These are phyloP conservation scores for Nicotiana noctiflora DNA, from an alignment of 257 asterid species.

Conservation along the genomic window DNA sequence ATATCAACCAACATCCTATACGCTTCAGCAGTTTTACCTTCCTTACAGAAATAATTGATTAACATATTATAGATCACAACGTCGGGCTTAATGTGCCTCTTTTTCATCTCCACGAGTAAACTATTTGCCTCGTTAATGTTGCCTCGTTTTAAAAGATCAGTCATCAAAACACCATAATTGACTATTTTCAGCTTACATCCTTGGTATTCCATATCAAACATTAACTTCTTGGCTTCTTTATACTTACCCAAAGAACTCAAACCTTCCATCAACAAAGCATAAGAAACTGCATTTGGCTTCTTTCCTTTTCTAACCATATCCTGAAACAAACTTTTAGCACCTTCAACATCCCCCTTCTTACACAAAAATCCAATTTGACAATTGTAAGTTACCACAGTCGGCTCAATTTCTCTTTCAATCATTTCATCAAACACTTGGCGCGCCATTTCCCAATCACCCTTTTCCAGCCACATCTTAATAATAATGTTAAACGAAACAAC, in stretches of 20 bases:
- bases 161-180: constrained; percentile 72
- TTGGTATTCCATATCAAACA: constrained; percentile 93
- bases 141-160: constrained; percentile 59
- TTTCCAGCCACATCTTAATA: constrained; percentile 64
- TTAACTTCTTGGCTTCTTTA: constrained; percentile 65
- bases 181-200: constrained; percentile 60
- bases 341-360: constrained; percentile 47
- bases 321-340: constrained; percentile 50
- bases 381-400: constrained; percentile 72
- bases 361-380: constrained; percentile 67
- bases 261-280: constrained; percentile 76
- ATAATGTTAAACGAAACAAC: constrained; percentile 66
- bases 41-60: constrained; percentile 41
- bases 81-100: constrained; percentile 60
- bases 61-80: constrained; percentile 64
- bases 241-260: constrained; percentile 45
- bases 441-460: constrained; percentile 55
- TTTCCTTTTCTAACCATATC: constrained; percentile 62
- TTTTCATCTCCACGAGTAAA: constrained; percentile 77
- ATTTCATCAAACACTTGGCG: constrained; percentile 69
- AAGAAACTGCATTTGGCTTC: constrained; percentile 56
- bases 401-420: constrained; percentile 67
- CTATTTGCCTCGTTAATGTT: constrained; percentile 52
- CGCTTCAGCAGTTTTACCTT: constrained; percentile 48
- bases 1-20: constrained; percentile 64